Evolutionary conservation across 2,329 filamentous ascomycete genomes (phyloP), one percentile per base, ranked within the genome.

Genomic region (Hypoxylon sp.): DNA sequence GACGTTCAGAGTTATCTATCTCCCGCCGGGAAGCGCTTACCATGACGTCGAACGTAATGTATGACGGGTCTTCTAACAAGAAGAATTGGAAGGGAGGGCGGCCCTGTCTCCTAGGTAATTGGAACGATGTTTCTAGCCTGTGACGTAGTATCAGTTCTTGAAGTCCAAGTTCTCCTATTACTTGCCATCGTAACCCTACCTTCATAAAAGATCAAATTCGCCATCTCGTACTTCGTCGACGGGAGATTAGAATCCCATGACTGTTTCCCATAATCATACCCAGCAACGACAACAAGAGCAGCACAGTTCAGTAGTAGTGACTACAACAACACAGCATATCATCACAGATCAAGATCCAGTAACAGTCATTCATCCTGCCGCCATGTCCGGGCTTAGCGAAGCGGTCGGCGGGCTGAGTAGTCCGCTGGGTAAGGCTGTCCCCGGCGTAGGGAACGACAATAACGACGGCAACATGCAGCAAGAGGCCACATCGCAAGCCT

Each of bases 1-100:
- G 75, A 77, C 75, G 75, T 76, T 66, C 68, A 56, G 32, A 52
- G 13, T n/a, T 48, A 17, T 68, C 30, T 38, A 53, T 61, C 46
- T 41, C 11, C 59, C 34, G 28, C 17, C 56, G 62, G 43, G 5
- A 62, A 30, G 50, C 57, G 55, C 19, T 49, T 49, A 52, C 67
- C 74, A 76, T 77, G 75, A 77, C 75, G 75, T 77, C 74, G 72
- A 72, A 51, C 52, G 23, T 2, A 46, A 69, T 70, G 65, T 65
- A 48, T 49, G 63, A 70, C 71, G 65, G 58, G 63, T 52, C 62
- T 60, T 30, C 19, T 17, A 52, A 43, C 57, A 68, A 41, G 68
- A 60, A 21, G 51, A 59, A 61, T 4, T 52, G 32, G 21, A 55
- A 23, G 48, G 49, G 60, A 17, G 23, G 11, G 28, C 5, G 11